Conservation (phyloP, 1,139 yeast genomes). For the Candida gigantensis region DNA sequence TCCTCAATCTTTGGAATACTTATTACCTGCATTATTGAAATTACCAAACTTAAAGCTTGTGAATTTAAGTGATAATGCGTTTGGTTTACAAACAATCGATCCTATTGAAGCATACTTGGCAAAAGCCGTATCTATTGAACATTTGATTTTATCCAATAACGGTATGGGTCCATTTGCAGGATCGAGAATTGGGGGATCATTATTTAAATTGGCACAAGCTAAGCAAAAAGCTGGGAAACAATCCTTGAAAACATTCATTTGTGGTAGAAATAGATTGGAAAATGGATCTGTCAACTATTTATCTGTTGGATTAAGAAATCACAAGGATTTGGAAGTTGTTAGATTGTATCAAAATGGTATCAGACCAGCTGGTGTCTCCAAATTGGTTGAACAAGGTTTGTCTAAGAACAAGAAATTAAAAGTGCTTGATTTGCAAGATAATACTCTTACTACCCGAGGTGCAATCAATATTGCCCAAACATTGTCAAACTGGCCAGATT, state of each 20-base stretch:
- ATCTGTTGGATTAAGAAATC: conserved; percentile 75
- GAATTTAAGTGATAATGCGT: conserved; percentile 91
- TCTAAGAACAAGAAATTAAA: conserved; percentile 58
- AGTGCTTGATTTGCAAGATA: conserved; percentile 87
- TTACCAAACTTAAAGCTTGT: conserved; percentile 70
- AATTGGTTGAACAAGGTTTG: conserved; percentile 73
- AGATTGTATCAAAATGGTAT: conserved; percentile 94
- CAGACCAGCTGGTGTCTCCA: conserved; percentile 87
- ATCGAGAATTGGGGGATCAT: conserved; percentile 84
- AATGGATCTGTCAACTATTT: conserved; percentile 86
- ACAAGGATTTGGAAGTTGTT: conserved; percentile 69
- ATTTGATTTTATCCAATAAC: conserved; percentile 85
- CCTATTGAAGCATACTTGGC: conserved; percentile 79
- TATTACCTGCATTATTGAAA: conserved; percentile 71
- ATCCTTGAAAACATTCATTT: conserved; percentile 76
- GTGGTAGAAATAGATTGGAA: conserved; percentile 96
- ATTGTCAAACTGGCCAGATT: conserved; percentile 43
- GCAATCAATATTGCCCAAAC: conserved; percentile 48
- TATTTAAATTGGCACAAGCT: conserved; percentile 68
- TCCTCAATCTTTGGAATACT: conserved; percentile 72
- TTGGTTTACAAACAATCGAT: conserved; percentile 92
- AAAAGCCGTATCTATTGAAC: conserved; percentile 77
- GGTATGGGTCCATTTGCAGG: conserved; percentile 99
- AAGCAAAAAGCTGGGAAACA: conserved; percentile 49
- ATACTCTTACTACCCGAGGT: conserved; percentile 87